Conservation (phyloP, 306 rosid genomes). For the Prunus mira region DNA sequence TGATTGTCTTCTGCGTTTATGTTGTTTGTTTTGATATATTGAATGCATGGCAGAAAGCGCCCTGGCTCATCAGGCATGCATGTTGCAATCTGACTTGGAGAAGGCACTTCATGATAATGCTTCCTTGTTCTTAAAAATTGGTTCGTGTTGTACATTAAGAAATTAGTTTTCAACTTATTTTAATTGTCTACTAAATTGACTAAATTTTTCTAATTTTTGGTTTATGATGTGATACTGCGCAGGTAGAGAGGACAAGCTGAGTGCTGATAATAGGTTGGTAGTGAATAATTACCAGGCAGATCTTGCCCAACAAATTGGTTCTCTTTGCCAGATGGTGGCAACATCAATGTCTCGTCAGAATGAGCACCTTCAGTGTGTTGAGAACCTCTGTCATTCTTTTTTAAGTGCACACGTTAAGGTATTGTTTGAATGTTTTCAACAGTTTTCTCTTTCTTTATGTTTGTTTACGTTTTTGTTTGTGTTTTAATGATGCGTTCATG, state of each 20-base stretch:
- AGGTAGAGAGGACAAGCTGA: slow-evolving; percentile 88
- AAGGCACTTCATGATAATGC: slow-evolving; percentile 76
- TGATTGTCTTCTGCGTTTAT: neutral
- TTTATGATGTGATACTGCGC: neutral
- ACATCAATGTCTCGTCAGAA: slow-evolving; percentile 60
- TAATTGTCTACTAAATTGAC: neutral
- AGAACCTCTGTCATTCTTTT: slow-evolving; percentile 66
- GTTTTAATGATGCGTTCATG: neutral
- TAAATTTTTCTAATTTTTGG: neutral
- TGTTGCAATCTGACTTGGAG: slow-evolving; percentile 74
- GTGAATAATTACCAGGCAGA: slow-evolving; percentile 74
- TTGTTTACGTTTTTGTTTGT: neutral
- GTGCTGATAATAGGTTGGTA: slow-evolving; percentile 61
- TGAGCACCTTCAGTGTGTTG: slow-evolving; percentile 74
- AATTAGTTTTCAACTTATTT: slow-evolving; percentile 1
- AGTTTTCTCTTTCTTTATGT: neutral
- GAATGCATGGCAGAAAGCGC: slow-evolving; percentile 67
- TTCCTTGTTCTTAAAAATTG: slow-evolving; percentile 71
- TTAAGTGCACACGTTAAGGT: slow-evolving; percentile 71
- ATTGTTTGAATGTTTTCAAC: neutral
- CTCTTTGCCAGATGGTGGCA: slow-evolving; percentile 66
- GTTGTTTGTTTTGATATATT: slow-evolving; percentile 10
- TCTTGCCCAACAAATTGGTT: slow-evolving; percentile 66
- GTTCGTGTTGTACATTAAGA: slow-evolving; percentile 32
- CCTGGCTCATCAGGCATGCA: slow-evolving; percentile 81